Conservation (phyloP, 2,329 filamentous ascomycete genomes). For the Hypoxylon sp. region DNA sequence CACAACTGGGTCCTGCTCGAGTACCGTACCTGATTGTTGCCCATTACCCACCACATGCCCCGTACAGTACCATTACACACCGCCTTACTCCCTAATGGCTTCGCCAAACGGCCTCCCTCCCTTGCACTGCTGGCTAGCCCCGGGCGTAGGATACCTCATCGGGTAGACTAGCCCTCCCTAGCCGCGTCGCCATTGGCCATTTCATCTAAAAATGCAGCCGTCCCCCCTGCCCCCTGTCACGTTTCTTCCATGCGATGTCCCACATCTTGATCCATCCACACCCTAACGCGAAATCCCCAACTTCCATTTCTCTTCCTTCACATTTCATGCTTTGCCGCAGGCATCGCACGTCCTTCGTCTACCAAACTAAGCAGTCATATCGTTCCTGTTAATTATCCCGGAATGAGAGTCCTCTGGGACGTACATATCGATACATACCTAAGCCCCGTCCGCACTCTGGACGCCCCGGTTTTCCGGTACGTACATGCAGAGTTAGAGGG, state of each 20-base stretch:
- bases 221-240: conserved; percentile 57
- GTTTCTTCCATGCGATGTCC: conserved; percentile 64
- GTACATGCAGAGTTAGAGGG: conserved; percentile 22
- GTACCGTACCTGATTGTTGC: conserved; percentile 32
- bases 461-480: conserved; percentile 38
- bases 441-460: conserved; percentile 43
- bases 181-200: conserved; percentile 61
- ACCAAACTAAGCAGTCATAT: conserved; percentile 48
- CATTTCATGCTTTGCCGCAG: conserved; percentile 48
- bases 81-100: conserved; percentile 48
- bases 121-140: conserved; percentile 56
- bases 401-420: conserved; percentile 39
- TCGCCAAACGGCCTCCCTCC: conserved; percentile 48
- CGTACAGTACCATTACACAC: conserved; percentile 44
- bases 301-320: conserved; percentile 44
- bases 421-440: conserved; percentile 42
- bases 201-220: conserved; percentile 63
- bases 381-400: conserved; percentile 46
- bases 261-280: conserved; percentile 54
- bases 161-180: conserved; percentile 61
- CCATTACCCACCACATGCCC: conserved; percentile 43
- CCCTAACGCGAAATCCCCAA: conserved; percentile 48
- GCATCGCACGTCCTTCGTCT: conserved; percentile 47
- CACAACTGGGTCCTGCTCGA: conserved; percentile 31
- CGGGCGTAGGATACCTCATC: conserved; percentile 62